A percentile compares a stretch with the other conserved stretches of the same genome.
These are phyloP conservation scores for Russula lepida DNA, from an alignment of 768 basidiomycete genomes.

Conservation along the genomic window DNA sequence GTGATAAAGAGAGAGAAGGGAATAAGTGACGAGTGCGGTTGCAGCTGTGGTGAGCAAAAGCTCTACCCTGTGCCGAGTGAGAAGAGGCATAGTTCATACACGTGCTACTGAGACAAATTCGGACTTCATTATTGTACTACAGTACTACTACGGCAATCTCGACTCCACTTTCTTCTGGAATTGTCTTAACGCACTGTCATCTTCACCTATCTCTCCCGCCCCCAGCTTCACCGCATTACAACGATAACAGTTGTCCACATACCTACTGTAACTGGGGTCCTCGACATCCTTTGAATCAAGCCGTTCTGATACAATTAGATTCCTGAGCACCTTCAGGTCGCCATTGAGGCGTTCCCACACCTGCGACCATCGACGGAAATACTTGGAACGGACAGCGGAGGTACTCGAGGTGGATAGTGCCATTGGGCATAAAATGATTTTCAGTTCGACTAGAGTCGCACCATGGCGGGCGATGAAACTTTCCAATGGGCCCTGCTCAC, in stretches of 20 bases:
- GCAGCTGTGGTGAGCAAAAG: slow-evolving; percentile 57
- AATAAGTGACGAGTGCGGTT: slow-evolving; percentile 54
- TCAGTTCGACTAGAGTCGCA: not conserved
- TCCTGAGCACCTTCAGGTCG: not conserved
- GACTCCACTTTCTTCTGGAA: not conserved
- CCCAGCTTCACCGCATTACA: not conserved
- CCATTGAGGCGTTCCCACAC: not conserved
- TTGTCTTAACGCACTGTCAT: not conserved
- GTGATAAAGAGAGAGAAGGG: slow-evolving; percentile 51
- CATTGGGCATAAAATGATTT: slow-evolving; percentile 6
- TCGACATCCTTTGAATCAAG: slow-evolving; percentile 6
- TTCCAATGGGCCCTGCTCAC: not conserved
- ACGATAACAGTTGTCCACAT: not conserved
- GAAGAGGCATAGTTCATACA: slow-evolving; percentile 1
- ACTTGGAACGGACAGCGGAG: not conserved
- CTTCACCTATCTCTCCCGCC: not conserved
- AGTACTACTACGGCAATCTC: not conserved
- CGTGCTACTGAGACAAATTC: not conserved
- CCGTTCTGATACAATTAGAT: slow-evolving; percentile 2
- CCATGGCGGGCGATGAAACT: slow-evolving; percentile 7
- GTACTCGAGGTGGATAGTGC: not conserved
- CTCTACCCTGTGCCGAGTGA: slow-evolving; percentile 50
- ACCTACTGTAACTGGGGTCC: not conserved
- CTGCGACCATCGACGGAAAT: not conserved
- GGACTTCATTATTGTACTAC: too few species aligned